phyloP scores from a whole-genome alignment of 345 rosid genomes.

The Eucalyptus fibrosa region DNA sequence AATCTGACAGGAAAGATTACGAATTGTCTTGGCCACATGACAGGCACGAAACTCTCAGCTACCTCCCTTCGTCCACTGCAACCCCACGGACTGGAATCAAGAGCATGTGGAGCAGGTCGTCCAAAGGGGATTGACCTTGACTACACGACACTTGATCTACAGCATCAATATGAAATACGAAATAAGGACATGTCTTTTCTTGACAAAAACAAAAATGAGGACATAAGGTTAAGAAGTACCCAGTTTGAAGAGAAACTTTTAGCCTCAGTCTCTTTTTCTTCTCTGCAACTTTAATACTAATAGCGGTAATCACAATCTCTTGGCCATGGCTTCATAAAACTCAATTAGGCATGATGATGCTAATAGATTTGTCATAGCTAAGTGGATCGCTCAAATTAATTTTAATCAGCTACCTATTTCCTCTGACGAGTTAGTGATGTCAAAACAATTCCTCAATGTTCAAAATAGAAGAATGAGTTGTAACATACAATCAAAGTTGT shows the following conservation, averaged over 20 bases:
- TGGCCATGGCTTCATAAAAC: not conserved
- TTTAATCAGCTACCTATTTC: not conserved
- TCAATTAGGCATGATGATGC: not conserved
- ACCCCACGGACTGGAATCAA: not conserved
- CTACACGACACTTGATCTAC: not conserved
- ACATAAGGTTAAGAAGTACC: too few species aligned
- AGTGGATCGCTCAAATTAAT: not conserved
- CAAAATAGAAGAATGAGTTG: not conserved
- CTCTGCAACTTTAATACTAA: not conserved
- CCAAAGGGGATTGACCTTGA: not conserved
- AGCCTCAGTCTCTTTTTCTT: not conserved
- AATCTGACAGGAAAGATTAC: not conserved
- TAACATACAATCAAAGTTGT: not conserved
- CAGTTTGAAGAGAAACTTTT: too few species aligned
- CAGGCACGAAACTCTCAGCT: not conserved
- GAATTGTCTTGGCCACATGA: not conserved
- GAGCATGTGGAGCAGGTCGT: not conserved
- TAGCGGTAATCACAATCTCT: not conserved
- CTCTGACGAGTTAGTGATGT: not conserved
- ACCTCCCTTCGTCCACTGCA: not conserved
- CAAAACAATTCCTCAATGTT: not conserved
- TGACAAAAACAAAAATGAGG: too few species aligned
- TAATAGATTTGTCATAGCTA: not conserved
- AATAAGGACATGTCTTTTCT: too few species aligned
- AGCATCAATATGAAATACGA: not conserved